phyloP scores from a whole-genome alignment of 2,329 filamentous ascomycete species.

The Cadophora sp. region DNA sequence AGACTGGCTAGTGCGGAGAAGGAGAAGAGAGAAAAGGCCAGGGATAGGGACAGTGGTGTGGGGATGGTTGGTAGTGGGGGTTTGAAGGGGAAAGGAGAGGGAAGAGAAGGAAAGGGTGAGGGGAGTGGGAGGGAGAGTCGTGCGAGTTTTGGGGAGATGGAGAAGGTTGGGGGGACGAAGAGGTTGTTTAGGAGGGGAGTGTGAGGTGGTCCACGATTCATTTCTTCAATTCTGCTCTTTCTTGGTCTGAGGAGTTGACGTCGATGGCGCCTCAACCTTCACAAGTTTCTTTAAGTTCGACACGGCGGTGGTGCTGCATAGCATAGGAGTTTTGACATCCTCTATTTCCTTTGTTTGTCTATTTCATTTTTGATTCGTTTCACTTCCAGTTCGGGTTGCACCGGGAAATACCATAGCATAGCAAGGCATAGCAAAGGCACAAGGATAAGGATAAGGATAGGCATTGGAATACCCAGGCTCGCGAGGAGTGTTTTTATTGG shows the following conservation, averaged over 20 bases:
- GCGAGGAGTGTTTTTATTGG: too few relatives aligned
- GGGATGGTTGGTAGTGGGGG: background rate
- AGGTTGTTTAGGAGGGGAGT: slow-evolving; percentile 60
- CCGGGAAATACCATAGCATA: background rate
- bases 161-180: slow-evolving; percentile 75
- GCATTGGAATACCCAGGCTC: background rate
- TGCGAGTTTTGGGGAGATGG: slow-evolving; percentile 68
- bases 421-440: background rate
- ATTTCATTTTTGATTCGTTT: background rate
- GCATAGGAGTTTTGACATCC: too few relatives aligned
- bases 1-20: slow-evolving; percentile 70
- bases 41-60: slow-evolving; percentile 29
- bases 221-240: too few relatives aligned
- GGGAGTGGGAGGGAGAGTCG: slow-evolving; percentile 55
- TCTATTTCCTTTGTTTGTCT: background rate
- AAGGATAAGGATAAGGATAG: background rate
- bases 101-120: too few relatives aligned
- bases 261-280: too few relatives aligned
- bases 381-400: too few relatives aligned
- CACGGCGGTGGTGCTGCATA: too few relatives aligned
- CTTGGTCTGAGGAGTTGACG: too few relatives aligned
- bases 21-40: slow-evolving; percentile 49
- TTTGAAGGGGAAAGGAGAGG: too few relatives aligned
- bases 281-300: too few relatives aligned
- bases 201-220: background rate